Evolutionary conservation across 352 stramenopile species (phyloP), one percentile per base, ranked within the genome.

Genomic region (Phytopythium montanum): DNA sequence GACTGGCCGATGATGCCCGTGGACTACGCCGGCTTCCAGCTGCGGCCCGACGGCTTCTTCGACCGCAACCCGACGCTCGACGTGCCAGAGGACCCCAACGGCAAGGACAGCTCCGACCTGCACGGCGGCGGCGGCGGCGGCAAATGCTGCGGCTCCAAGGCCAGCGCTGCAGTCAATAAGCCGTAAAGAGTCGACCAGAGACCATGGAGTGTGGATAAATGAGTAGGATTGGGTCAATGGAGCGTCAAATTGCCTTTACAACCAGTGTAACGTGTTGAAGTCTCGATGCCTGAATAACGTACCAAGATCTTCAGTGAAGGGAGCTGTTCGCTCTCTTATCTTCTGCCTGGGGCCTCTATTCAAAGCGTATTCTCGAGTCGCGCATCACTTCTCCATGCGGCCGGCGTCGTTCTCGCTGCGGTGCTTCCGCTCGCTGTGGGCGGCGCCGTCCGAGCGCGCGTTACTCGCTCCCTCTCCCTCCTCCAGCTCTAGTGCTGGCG

Each of bases 361-460:
- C 5, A 7, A 50, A 13, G 23, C n/a, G n/a, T n/a, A n/a, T 25
- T 29, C n/a, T 13, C 8, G 7, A 26, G 19, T 18, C 7, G 4
- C n/a, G 42, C 4, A 25, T 5, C 5, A 9, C 29, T n/a, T n/a
- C 29, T 34, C 29, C 29, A 56, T 28, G 14, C 12, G 21, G 8
- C 1, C 42, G 7, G 36, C 25, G 31, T 12, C 19, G 31, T 56
- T 76, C 65, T 55, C 29, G 34, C 58, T 86, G 42, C 57, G 56
- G 52, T 79, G 75, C 62, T 88, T 88, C 65, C 75, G 78, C 25
- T 85, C 78, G 64, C 61, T 88, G 7, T 88, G 78, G 78, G 78
- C 75, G 2, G 72, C 78, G 50, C 78, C 78, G 4, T 65, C 54
- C 7, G 66, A 69, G 19, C 54, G 61, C 46, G 65, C 70, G 38